Evolutionary conservation across 2,329 filamentous ascomycete species (phyloP), one percentile per base, ranked within the genome.

Genomic region (Seiridium unicorne): DNA sequence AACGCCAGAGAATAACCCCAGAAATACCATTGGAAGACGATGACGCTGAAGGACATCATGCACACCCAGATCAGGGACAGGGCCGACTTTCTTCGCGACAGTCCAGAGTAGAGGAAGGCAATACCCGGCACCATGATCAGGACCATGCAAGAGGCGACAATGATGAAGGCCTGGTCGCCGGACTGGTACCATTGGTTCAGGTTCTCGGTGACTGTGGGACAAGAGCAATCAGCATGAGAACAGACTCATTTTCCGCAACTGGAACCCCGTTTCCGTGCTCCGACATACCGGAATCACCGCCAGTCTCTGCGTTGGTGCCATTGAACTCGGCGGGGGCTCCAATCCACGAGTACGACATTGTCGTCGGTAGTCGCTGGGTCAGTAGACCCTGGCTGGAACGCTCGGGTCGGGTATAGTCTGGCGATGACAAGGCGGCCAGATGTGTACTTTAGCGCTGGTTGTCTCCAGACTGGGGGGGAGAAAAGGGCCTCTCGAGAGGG

Each of bases 11-110:
- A 97, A 77, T 97, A 99, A 44, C 95, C 95, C 94, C 95, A 98
- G 76, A 99, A 97, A 73, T 97, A 98, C 95, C 95, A 99, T 80
- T 99, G 95, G 81, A 99, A 97, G 60, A 91, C 90, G 74, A 97
- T 84, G 72, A 98, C 88, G 53, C 91, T 93, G 73, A 90, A 90
- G 51, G 93, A 95, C 75, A 90, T 94, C 91, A 99, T 96, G 79
- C 90, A 93, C 11, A 94, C 93, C 92, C 93, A 98, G 72, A 99
- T 95, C 82, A 98, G 90, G 65, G 93, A 97, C 48, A 99, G 85
- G 36, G 95, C 95, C 4, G 95, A 98, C 82, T 99, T 99, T 82
- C 95, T 88, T 66, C 95, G 90, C n/a, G 95, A 94, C 66, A 98
- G 89, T 67, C 95, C 95, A 10, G 94, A 97, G 81, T 99, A 99